Percentiles rank a stretch among this genome's conserved stretches.
phyloP scores from a whole-genome alignment of 225 moss, liverwort and hornwort genomes.

The Sphagnum contortum region DNA sequence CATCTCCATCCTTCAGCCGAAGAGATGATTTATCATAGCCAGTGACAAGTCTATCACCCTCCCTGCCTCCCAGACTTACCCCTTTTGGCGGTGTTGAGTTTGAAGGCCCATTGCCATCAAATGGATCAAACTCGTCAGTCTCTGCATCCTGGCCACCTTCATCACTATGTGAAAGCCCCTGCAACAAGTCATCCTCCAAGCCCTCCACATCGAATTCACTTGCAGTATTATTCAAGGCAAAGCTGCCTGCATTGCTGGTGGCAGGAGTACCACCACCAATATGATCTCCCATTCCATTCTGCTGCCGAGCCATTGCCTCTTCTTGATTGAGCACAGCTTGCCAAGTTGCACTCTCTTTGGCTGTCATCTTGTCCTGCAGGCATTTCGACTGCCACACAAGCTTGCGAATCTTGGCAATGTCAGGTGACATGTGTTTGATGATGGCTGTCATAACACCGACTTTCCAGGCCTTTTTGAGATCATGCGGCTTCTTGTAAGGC shows the following conservation, averaged over 20 bases:
- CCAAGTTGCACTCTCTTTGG: slow-evolving; percentile 99
- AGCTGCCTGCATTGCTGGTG: slow-evolving; percentile 16
- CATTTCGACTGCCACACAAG: slow-evolving; percentile 94
- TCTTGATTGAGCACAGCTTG: slow-evolving; percentile 81
- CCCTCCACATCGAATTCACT: slow-evolving; percentile 94
- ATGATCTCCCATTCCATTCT: slow-evolving; percentile 28
- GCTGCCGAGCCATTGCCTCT: slow-evolving; percentile 70
- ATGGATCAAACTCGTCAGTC: slow-evolving; percentile 73
- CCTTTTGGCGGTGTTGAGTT: slow-evolving; percentile 22
- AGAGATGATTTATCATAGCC: slow-evolving; percentile 51
- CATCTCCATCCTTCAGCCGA: slow-evolving; percentile 56
- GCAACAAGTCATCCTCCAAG: slow-evolving; percentile 40
- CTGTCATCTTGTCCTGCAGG: slow-evolving; percentile 98
- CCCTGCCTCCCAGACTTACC: slow-evolving; percentile 13
- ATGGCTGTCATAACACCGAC: slow-evolving; percentile 92
- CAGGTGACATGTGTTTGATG: slow-evolving; percentile 95
- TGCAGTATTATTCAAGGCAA: slow-evolving; percentile 36
- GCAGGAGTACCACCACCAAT: slow-evolving; percentile 28
- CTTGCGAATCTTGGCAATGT: slow-evolving; percentile 90
- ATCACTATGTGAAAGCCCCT: slow-evolving; percentile 57
- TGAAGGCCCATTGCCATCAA: slow-evolving; percentile 31
- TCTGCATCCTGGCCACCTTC: slow-evolving; percentile 61
- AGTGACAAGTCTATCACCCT: slow-evolving; percentile 57
- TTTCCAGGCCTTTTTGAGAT: slow-evolving; percentile 99
- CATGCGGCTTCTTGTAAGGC: slow-evolving; percentile 97